A percentile compares a stretch with the other conserved stretches of the same genome.
Conservation (phyloP, 805 yeast genomes). For the Teunomyces aglyptinius region DNA sequence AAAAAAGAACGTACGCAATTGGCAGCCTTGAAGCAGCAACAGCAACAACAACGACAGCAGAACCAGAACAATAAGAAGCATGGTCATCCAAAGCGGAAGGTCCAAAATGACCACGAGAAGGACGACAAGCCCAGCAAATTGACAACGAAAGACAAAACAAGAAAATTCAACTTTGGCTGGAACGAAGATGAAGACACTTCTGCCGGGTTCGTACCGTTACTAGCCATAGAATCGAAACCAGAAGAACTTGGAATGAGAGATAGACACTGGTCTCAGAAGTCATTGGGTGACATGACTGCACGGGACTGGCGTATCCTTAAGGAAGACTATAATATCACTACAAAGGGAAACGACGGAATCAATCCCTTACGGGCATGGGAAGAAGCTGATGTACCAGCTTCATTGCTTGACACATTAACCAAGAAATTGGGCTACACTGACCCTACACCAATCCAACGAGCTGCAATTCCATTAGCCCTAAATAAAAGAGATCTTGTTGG, state of each 20-base stretch:
- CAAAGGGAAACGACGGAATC: slow-evolving; percentile 44
- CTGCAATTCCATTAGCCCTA: slow-evolving; percentile 73
- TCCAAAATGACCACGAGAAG: slow-evolving; percentile 1
- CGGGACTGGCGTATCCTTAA: slow-evolving; percentile 89
- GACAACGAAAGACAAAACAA: slow-evolving; percentile 8
- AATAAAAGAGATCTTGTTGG: slow-evolving; percentile 70
- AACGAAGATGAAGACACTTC: slow-evolving; percentile 64
- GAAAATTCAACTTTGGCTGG: slow-evolving; percentile 70
- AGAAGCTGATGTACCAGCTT: slow-evolving; percentile 53
- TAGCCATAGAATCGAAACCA: slow-evolving; percentile 11
- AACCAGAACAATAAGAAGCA: background rate
- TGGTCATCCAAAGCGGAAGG: background rate
- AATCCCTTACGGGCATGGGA: slow-evolving; percentile 75
- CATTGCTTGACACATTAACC: slow-evolving; percentile 28
- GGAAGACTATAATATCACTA: slow-evolving; percentile 70
- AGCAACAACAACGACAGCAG: slow-evolving; percentile 3
- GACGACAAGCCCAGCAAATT: background rate
- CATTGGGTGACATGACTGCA: slow-evolving; percentile 59
- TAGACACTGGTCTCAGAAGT: slow-evolving; percentile 69
- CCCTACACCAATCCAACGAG: slow-evolving; percentile 92
- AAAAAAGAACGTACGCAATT: slow-evolving; percentile 17
- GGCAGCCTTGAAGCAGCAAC: slow-evolving; percentile 7
- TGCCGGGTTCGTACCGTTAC: slow-evolving; percentile 40
- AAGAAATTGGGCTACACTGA: slow-evolving; percentile 46
- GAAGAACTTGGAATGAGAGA: slow-evolving; percentile 10